These are phyloP conservation scores for Populus alba DNA, from an alignment of 345 rosid genomes.

Conservation along the genomic window DNA sequence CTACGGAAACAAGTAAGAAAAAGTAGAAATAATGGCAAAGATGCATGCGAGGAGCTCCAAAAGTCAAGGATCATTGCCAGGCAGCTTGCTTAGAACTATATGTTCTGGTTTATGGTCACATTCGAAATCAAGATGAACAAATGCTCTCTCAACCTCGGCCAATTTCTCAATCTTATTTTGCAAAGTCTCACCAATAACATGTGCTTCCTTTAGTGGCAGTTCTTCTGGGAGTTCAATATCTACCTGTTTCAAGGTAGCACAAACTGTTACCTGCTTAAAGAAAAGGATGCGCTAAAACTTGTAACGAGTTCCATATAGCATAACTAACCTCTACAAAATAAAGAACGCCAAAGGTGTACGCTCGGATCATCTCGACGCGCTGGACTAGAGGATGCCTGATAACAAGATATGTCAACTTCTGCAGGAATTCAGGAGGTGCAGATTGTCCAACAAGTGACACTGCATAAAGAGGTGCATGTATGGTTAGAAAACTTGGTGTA, in stretches of 20 bases:
- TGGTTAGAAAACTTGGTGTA: background rate
- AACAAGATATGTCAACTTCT: constrained; percentile 70
- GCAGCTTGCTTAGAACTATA: constrained; percentile 23
- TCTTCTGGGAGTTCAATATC: constrained; percentile 35
- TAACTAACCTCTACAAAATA: constrained; percentile 85
- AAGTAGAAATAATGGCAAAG: background rate
- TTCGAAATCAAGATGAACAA: constrained; percentile 49
- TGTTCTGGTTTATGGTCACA: constrained; percentile 35
- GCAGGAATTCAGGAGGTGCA: constrained; percentile 77
- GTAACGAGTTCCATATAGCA: background rate
- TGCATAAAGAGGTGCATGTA: constrained; percentile 24
- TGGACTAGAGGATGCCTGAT: constrained; percentile 62
- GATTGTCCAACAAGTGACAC: constrained; percentile 81
- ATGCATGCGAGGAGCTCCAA: background rate
- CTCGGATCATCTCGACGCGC: constrained; percentile 76
- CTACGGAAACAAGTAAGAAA: no score
- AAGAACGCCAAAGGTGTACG: constrained; percentile 84
- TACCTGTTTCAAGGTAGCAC: constrained; percentile 8
- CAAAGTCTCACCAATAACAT: constrained; percentile 35
- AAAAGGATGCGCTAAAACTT: background rate
- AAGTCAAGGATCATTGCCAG: constrained; percentile 6
- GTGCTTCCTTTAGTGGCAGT: constrained; percentile 33
- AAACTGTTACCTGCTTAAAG: background rate
- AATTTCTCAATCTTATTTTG: constrained; percentile 38
- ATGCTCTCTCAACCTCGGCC: constrained; percentile 41